Evolutionary conservation across 73 alveolate species (phyloP).

Genomic region (Paramecium sonneborni): DNA sequence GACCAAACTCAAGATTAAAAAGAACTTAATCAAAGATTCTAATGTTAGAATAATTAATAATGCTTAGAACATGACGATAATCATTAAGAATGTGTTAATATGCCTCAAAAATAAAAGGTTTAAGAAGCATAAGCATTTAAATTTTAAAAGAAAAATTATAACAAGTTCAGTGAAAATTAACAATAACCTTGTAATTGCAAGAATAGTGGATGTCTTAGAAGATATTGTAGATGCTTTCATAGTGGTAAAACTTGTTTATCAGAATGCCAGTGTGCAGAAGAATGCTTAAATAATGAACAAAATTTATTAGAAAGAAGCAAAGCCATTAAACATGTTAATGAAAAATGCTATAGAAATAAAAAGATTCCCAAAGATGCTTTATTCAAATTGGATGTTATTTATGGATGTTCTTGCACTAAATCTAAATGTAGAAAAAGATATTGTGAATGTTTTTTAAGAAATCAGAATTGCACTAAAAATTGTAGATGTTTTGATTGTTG

Average conservation of each 20-base stretch:
- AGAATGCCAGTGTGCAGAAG: background rate
- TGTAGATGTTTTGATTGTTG: background rate
- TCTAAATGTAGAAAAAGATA: background rate
- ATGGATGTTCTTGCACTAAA: constrained; percentile 14
- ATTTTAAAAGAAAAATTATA: background rate
- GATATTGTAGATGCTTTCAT: constrained; percentile 49
- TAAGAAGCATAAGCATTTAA: background rate
- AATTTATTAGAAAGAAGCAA: background rate
- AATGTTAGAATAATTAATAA: background rate
- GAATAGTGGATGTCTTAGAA: background rate
- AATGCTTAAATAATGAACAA: background rate
- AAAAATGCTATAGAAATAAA: constrained; percentile 27
- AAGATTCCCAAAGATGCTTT: background rate
- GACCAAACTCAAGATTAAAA: background rate
- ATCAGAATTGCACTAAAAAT: background rate
- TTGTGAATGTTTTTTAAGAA: constrained; percentile 7
- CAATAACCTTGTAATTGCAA: constrained; percentile 10
- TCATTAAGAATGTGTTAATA: background rate
- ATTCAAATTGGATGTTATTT: background rate
- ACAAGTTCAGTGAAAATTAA: background rate
- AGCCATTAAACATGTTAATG: background rate
- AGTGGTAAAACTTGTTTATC: background rate
- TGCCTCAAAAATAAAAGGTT: background rate
- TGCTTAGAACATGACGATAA: background rate
- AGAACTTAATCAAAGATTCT: background rate